Percentiles rank a stretch among this genome's conserved stretches.
These are phyloP conservation scores for Suillus subluteus DNA, from an alignment of 768 basidiomycete genomes.

Conservation along the genomic window DNA sequence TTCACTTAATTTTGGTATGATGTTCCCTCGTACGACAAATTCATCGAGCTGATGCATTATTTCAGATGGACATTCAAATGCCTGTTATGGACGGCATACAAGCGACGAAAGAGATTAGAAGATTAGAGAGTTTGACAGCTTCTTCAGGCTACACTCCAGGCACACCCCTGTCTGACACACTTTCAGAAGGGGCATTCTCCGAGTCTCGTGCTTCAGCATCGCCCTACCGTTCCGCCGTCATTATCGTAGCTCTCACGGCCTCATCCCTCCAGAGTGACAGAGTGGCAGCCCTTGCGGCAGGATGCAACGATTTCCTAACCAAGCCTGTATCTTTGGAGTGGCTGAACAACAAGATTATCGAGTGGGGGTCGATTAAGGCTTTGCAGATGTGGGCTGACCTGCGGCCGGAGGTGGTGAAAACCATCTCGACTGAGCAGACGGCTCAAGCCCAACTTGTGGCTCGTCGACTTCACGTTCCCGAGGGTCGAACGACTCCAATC, in stretches of 20 bases:
- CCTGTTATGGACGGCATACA: constrained; percentile 98
- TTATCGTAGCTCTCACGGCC: constrained; percentile 98
- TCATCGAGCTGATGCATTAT: constrained; percentile 20
- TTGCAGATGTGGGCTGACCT: constrained; percentile 91
- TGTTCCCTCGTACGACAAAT: constrained; percentile 2
- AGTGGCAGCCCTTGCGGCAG: constrained; percentile 95
- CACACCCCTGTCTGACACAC: constrained; percentile 70
- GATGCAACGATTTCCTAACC: constrained; percentile 98
- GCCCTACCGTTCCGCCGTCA: constrained; percentile 90
- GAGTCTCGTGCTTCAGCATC: constrained; percentile 55
- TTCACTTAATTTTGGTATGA: constrained; percentile 93
- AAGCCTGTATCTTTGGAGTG: constrained; percentile 95
- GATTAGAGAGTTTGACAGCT: constrained; percentile 72
- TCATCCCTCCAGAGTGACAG: constrained; percentile 95
- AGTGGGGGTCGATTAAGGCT: constrained; percentile 98
- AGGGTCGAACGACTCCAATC: constrained; percentile 45
- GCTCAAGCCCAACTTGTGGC: constrained; percentile 53
- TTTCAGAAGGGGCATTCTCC: constrained; percentile 54
- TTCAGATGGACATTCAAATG: constrained; percentile 99
- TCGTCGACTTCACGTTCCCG: constrained; percentile 50
- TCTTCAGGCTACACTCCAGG: constrained; percentile 69
- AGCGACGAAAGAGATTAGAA: constrained; percentile 94
- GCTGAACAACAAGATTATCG: constrained; percentile 98
- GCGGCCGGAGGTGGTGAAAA: constrained; percentile 59
- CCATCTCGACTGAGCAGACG: constrained; percentile 48